These are phyloP conservation scores for Pittosporum tobira DNA, from an alignment of 129 eudicot species.

Conservation along the genomic window DNA sequence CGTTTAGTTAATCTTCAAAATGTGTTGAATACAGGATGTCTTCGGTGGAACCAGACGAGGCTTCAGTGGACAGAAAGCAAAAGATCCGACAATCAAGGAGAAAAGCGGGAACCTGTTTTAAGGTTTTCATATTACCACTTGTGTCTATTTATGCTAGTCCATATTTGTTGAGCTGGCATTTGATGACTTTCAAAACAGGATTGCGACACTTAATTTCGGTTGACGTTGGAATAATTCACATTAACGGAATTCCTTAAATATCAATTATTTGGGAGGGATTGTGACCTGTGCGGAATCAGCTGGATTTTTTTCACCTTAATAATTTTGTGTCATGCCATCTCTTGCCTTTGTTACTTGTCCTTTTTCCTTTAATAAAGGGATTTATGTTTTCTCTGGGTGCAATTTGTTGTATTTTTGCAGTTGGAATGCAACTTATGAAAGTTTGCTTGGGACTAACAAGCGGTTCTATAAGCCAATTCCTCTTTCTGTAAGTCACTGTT, in stretches of 20 bases:
- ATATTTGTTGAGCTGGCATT: too few species aligned
- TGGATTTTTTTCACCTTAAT: background rate
- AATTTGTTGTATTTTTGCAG: conserved; percentile 19
- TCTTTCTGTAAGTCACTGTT: conserved; percentile 37
- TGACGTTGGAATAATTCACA: background rate
- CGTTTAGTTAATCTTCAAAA: background rate
- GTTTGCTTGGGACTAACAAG: conserved; percentile 50
- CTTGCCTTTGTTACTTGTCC: background rate
- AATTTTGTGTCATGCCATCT: background rate
- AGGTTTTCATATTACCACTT: conserved; percentile 22
- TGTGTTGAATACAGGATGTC: conserved; percentile 37
- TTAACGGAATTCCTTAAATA: background rate
- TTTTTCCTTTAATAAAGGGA: background rate
- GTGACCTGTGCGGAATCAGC: background rate
- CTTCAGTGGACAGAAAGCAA: conserved; percentile 51
- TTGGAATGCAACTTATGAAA: conserved; percentile 56
- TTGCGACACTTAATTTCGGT: background rate
- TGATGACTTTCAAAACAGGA: too few species aligned
- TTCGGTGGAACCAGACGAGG: conserved; percentile 55
- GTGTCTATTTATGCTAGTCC: background rate
- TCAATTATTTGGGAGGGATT: background rate
- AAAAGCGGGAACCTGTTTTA: conserved; percentile 36
- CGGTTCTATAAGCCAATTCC: conserved; percentile 53
- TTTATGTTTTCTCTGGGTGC: background rate
- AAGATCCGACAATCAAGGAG: conserved; percentile 22